These are phyloP conservation scores for Rubroshorea leprosula DNA, from an alignment of 345 rosid genomes.

Conservation along the genomic window DNA sequence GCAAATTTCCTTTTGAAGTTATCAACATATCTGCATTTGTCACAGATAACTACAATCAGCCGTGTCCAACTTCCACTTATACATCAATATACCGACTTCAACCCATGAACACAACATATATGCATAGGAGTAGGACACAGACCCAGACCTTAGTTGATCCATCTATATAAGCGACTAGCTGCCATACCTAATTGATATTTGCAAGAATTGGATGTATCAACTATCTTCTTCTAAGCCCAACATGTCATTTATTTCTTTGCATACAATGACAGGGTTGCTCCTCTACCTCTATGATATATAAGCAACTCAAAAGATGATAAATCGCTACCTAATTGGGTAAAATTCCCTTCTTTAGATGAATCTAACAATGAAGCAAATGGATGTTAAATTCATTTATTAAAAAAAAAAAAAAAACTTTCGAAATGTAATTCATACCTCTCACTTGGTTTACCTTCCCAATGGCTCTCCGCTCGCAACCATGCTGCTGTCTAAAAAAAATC, in stretches of 20 bases:
- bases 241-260: too few relatives aligned
- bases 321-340: not conserved
- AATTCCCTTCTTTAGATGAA: too few relatives aligned
- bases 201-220: not conserved
- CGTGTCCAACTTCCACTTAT: too few relatives aligned
- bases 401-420: too few relatives aligned
- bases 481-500: slow-evolving; percentile 68
- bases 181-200: not conserved
- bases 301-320: not conserved
- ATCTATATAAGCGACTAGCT: too few relatives aligned
- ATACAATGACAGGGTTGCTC: not conserved
- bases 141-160: too few relatives aligned
- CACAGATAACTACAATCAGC: slow-evolving; percentile 28
- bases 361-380: not conserved
- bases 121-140: not conserved
- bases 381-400: too few relatives aligned
- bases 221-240: slow-evolving; percentile 2
- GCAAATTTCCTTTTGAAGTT: slow-evolving; percentile 81
- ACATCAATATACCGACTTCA: not conserved
- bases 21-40: slow-evolving; percentile 59
- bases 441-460: slow-evolving; percentile 54
- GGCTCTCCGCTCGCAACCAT: slow-evolving; percentile 85
- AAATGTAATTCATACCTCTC: too few relatives aligned
- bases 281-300: not conserved
- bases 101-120: slow-evolving; percentile 3